Percentiles rank a stretch among this genome's conserved stretches.
Evolutionary conservation across 2,329 filamentous ascomycete genomes (phyloP).

Genomic region (Sporothrix protearum): DNA sequence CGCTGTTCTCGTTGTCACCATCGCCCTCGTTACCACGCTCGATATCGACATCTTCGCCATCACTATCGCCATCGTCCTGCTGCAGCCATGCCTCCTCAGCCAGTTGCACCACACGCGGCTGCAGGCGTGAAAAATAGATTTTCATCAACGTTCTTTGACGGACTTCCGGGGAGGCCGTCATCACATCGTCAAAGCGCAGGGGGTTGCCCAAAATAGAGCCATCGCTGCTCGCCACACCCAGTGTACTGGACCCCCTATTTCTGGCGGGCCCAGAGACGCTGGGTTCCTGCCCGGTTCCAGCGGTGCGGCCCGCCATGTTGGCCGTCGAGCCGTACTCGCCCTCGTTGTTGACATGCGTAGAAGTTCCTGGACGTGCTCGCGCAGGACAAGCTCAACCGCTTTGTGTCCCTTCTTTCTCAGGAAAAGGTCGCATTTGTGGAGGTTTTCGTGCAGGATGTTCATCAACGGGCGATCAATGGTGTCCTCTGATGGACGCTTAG

Average conservation of each 20-base stretch:
- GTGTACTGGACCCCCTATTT: not conserved
- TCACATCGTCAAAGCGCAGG: constrained; percentile 48
- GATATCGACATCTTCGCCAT: constrained; percentile 25
- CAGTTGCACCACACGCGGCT: constrained; percentile 39
- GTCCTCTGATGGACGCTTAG: constrained; percentile 19
- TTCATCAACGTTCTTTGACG: constrained; percentile 50
- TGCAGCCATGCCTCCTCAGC: constrained; percentile 31
- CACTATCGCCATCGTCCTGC: constrained; percentile 5
- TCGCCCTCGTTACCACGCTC: constrained; percentile 22
- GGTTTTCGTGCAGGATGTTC: constrained; percentile 40
- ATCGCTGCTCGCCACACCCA: not conserved
- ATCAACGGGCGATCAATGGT: constrained; percentile 39
- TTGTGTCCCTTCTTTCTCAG: constrained; percentile 35
- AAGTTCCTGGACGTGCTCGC: constrained; percentile 50
- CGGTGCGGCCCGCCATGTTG: not conserved
- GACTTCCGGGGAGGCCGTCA: constrained; percentile 46
- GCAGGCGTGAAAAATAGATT: constrained; percentile 50
- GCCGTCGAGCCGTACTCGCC: constrained; percentile 33
- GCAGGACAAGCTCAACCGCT: constrained; percentile 45
- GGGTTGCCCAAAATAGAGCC: not conserved
- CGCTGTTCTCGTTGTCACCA: constrained; percentile 12
- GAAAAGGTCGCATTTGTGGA: constrained; percentile 44
- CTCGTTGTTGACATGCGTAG: constrained; percentile 44
- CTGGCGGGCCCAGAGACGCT: not conserved
- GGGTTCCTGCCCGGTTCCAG: not conserved